These are phyloP conservation scores for Mucor circinelloides DNA, from an alignment of 371 early-diverging fungal genomes.

Conservation along the genomic window DNA sequence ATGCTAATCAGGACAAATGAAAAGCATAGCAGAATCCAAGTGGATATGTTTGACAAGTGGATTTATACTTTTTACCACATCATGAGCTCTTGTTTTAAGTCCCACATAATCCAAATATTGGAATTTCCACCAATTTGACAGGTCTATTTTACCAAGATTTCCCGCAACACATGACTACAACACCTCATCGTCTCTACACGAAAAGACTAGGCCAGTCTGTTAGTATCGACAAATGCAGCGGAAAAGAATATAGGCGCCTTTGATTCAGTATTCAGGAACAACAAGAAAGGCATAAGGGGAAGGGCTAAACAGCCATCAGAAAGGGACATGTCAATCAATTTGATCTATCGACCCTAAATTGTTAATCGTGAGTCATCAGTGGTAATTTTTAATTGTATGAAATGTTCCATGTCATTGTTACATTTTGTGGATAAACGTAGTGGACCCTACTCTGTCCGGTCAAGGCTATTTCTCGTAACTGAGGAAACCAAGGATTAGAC, in stretches of 20 bases:
- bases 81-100: background rate
- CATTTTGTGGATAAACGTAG: background rate
- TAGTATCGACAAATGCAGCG: background rate
- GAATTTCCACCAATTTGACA: too few species aligned
- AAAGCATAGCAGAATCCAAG: background rate
- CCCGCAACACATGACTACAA: too few species aligned
- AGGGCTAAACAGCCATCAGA: background rate
- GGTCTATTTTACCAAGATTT: too few species aligned
- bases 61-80: background rate
- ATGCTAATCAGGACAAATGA: background rate
- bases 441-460: background rate
- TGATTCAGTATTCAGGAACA: background rate
- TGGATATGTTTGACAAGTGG: background rate
- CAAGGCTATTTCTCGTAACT: background rate
- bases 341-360: background rate
- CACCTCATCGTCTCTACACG: too few species aligned
- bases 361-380: background rate
- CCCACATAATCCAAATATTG: too few species aligned
- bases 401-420: background rate
- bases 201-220: too few species aligned
- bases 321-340: background rate
- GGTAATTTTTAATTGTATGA: background rate
- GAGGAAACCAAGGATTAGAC: background rate
- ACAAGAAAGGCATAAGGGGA: background rate
- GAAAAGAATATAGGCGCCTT: background rate